Base-by-base conservation (phyloP, 2,329 filamentous ascomycete genomes). In the Aureobasidium mangrovei region DNA sequence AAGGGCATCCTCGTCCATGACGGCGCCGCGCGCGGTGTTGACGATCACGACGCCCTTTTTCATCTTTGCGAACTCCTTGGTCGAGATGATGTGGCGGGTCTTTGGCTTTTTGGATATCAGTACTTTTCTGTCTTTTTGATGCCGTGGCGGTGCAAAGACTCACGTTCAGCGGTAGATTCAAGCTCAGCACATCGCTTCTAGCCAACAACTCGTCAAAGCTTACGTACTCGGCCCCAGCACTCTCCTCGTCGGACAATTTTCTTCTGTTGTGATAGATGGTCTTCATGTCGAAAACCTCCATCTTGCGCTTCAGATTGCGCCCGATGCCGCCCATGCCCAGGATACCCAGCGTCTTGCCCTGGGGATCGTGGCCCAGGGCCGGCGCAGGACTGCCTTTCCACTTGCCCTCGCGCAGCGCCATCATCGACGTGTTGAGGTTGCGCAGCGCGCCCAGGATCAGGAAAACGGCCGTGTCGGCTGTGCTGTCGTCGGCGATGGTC, bases 281-380 rank as follows among this genome's bases (percentile, higher is more conserved):
- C 41, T 70, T 77, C 85, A 93, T 90, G 8, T 84, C 86, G 65
- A 94, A 91, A 0, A 77, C 85, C 53, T 80, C 76, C 3, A 84
- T 85, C 69, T 90, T 90, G 65, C 74, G 79, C 65, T 85, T 87
- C 62, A 93, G 70, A 63, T 89, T 88, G 35, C 84, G 75, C 0
- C 89, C 88, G 57, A 94, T 93, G 2, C 88, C 87, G 24, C 88
- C 88, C 87, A 93, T 91, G 5, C 88, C 88, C 39, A 94, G 68
- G 57, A 94, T 89, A 0, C 88, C 88, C 4, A 94, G 75, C 1
- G 83, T 73, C 69, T 91, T 93, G 35, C 85, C 86, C 67, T 86
- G 77, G 1, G 88, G 88, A 64, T 93, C 88, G 64, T 87, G 85
- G 9, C 88, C 88, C 0, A 83, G 76, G 0, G 79, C 76, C 2